These are phyloP conservation scores for Paramyrothecium sp. DNA, from an alignment of 2,329 filamentous ascomycete species.

Conservation along the genomic window DNA sequence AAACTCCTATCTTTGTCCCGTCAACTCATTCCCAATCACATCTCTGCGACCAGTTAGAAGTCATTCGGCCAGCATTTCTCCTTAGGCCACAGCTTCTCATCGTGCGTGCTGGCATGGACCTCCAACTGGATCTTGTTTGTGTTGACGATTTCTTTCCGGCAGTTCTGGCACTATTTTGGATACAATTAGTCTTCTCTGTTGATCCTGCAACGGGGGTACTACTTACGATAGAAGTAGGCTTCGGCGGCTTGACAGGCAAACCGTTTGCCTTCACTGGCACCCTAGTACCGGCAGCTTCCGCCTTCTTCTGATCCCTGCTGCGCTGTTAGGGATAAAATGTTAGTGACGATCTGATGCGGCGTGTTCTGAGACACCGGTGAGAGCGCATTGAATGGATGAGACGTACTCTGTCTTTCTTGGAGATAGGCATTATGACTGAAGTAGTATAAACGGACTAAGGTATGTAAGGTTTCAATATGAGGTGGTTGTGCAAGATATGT, in stretches of 20 bases:
- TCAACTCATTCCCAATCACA: too few relatives aligned
- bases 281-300: slow-evolving; percentile 52
- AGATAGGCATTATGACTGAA: slow-evolving; percentile 21
- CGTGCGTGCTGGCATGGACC: slow-evolving; percentile 51
- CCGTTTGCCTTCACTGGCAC: slow-evolving; percentile 53
- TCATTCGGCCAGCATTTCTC: slow-evolving; percentile 59
- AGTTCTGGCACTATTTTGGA: slow-evolving; percentile 43
- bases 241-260: slow-evolving; percentile 51
- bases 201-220: background rate
- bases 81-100: slow-evolving; percentile 49
- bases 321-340: slow-evolving; percentile 28
- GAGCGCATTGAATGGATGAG: background rate
- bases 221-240: slow-evolving; percentile 31
- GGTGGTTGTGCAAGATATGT: too few relatives aligned
- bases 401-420: slow-evolving; percentile 24
- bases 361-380: background rate
- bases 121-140: slow-evolving; percentile 50
- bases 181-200: background rate
- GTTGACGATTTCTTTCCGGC: slow-evolving; percentile 49
- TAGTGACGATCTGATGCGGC: background rate
- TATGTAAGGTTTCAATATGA: too few relatives aligned
- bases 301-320: slow-evolving; percentile 54
- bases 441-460: too few relatives aligned
- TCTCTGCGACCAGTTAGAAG: slow-evolving; percentile 23
- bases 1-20: too few relatives aligned